These are phyloP conservation scores for Kandelia obovata DNA, from an alignment of 345 rosid genomes.

Conservation along the genomic window DNA sequence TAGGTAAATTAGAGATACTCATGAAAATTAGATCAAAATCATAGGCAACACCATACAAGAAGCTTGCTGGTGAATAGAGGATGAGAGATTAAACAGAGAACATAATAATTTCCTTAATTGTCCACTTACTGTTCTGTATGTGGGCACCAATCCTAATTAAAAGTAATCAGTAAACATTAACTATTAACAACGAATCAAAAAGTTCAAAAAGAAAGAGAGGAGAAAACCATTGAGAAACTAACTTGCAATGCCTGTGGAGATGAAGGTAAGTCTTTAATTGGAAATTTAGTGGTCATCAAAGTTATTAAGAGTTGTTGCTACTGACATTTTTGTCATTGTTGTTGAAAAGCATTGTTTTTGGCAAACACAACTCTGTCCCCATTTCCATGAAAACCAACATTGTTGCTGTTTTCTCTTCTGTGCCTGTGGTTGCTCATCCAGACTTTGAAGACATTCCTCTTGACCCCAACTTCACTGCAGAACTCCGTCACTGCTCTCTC, in stretches of 20 bases:
- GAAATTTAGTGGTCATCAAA: too few species aligned
- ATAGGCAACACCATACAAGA: slow-evolving; percentile 67
- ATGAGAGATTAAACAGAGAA: too few species aligned
- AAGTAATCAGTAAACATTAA: slow-evolving; percentile 14
- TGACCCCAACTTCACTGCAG: slow-evolving; percentile 57
- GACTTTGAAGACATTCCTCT: slow-evolving; percentile 66
- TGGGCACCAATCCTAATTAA: slow-evolving; percentile 5
- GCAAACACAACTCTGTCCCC: slow-evolving; percentile 5
- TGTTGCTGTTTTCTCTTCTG: slow-evolving; percentile 32
- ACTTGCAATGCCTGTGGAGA: too few species aligned
- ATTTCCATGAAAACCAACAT: not conserved
- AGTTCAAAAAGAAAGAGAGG: slow-evolving; percentile 1
- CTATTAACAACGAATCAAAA: slow-evolving; percentile 4
- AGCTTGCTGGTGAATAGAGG: slow-evolving; percentile 21
- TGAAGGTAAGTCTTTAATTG: too few species aligned
- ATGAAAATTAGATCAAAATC: slow-evolving; percentile 88
- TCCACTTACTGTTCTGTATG: slow-evolving; percentile 19
- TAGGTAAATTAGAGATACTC: too few species aligned
- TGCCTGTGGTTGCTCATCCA: slow-evolving; percentile 85
- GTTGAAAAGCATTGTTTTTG: not conserved
- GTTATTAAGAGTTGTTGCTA: too few species aligned
- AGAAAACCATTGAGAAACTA: not conserved
- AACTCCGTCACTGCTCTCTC: slow-evolving; percentile 45
- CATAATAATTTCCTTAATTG: too few species aligned
- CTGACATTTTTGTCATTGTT: not conserved